Percentiles rank a stretch among this genome's conserved stretches.
Evolutionary conservation across 2,329 filamentous ascomycete species (phyloP).

Genomic region (Metarhizium album): DNA sequence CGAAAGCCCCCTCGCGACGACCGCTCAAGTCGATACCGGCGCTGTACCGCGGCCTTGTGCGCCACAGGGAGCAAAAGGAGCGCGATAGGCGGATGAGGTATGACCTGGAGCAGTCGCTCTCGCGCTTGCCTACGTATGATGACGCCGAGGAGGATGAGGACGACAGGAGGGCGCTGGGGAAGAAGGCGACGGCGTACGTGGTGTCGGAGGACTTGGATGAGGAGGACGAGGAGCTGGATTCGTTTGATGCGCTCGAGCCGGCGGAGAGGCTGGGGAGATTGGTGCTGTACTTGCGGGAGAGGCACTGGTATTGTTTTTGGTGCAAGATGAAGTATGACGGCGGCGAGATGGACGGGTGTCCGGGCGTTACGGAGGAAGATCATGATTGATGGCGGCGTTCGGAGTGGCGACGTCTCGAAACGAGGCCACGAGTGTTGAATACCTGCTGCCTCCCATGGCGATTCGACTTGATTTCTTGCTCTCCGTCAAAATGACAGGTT

Average conservation of each 20-base stretch:
- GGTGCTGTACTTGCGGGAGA: slow-evolving; percentile 57
- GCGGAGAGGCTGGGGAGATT: slow-evolving; percentile 56
- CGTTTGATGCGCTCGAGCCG: slow-evolving; percentile 60
- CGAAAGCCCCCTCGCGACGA: neutral
- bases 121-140: slow-evolving; percentile 55
- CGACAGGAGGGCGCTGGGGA: slow-evolving; percentile 58
- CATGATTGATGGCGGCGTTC: slow-evolving; percentile 34
- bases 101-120: slow-evolving; percentile 55
- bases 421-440: too few relatives aligned
- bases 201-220: slow-evolving; percentile 62
- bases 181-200: slow-evolving; percentile 41
- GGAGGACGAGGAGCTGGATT: slow-evolving; percentile 69
- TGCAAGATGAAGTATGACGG: slow-evolving; percentile 79
- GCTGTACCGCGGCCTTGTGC: slow-evolving; percentile 67
- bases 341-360: slow-evolving; percentile 72
- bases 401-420: too few relatives aligned
- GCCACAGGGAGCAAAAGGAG: slow-evolving; percentile 58
- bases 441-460: too few relatives aligned
- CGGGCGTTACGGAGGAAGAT: slow-evolving; percentile 78
- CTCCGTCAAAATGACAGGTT: too few relatives aligned
- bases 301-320: slow-evolving; percentile 86
- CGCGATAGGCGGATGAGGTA: slow-evolving; percentile 53
- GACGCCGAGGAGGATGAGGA: slow-evolving; percentile 61
- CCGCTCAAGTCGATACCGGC: slow-evolving; percentile 59
- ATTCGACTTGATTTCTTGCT: too few relatives aligned